These are phyloP conservation scores for Aspergillus carlsbadensis DNA, from an alignment of 495 filamentous ascomycete genomes.

Conservation along the genomic window DNA sequence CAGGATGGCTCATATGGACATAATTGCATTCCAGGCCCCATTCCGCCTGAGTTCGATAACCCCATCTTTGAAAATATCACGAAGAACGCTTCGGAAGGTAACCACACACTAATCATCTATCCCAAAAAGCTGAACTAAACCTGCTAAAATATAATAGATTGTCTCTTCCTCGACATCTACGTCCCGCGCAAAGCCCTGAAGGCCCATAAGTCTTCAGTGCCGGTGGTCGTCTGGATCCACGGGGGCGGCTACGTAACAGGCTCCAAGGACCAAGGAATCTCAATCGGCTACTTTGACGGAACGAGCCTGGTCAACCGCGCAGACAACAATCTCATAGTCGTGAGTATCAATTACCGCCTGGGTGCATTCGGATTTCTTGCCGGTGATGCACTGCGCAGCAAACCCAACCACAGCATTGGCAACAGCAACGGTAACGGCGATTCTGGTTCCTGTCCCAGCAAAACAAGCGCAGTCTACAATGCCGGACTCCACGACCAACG, in stretches of 20 bases:
- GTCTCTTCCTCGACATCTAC: conserved; percentile 43
- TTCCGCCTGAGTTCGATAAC: conserved; percentile 19
- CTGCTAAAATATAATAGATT: too few species aligned
- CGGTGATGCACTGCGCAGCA: conserved; percentile 45
- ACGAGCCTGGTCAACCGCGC: conserved; percentile 13
- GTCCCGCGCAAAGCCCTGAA: conserved; percentile 39
- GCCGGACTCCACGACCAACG: conserved; percentile 50
- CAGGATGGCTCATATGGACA: conserved; percentile 51
- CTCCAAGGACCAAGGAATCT: conserved; percentile 25
- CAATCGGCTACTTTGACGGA: conserved; percentile 17
- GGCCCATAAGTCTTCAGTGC: conserved; percentile 5
- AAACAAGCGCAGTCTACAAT: conserved; percentile 39
- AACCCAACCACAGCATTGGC: too few species aligned
- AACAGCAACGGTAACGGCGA: too few species aligned
- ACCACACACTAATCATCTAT: neutral
- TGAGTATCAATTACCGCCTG: conserved; percentile 46
- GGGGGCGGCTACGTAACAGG: conserved; percentile 25
- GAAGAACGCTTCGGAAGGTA: conserved; percentile 3
- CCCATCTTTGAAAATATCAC: conserved; percentile 14
- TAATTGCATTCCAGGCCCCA: conserved; percentile 40
- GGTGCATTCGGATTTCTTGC: conserved; percentile 53
- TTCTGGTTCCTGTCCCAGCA: too few species aligned
- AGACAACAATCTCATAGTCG: conserved; percentile 38
- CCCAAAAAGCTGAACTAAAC: neutral
- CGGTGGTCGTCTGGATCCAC: conserved; percentile 33